Base-by-base conservation (phyloP, 208 protist genomes). In the Crithidia expoeki region DNA sequence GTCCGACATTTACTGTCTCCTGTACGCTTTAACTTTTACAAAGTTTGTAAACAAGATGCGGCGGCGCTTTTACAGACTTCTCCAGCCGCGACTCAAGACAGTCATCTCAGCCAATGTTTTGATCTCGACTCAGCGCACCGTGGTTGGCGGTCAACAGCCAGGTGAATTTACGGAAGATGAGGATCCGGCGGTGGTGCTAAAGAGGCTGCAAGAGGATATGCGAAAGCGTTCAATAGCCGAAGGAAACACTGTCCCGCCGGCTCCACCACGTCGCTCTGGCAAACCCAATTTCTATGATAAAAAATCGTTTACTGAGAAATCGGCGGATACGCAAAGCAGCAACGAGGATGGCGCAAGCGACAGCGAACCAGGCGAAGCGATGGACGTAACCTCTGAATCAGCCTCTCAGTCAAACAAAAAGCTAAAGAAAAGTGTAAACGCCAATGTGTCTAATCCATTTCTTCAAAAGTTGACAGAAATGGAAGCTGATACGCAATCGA, bases 391-490 rank as follows among this genome's bases (percentile, higher is more conserved):
- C 7, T 28, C 44, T 25, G 44, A 9, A 19, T 32, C 34, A n/a
- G 27, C 21, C 21, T 25, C 53, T 2, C 28, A 47, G 33, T 17
- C 40, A 6, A 36, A 40, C 19, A 28, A 12, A 36, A 59, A 68
- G 51, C 47, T 17, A 10, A 61, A 50, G 27, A 32, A 33, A 59
- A 21, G 21, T 33, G 10, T 17, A 23, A 50, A 51, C 25, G 10
- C 30, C 0, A 33, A 14, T 3, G 38, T 57, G 12, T 30, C 25
- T 12, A 94, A 91, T 62, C 42, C 56, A 0, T 95, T 95, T 73
- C 55, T 95, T 12, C 58, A 79, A 49, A 89, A 88, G 42, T 74
- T 93, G 17, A 68, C 56, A 2, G 78, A 82, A 42, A 87, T 93
- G 83, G 85, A 92, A 53, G 79, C 76, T 3, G 77, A 83, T 23